Base-by-base conservation (phyloP, 73 alveolate species). In the Uronychia binucleata region DNA sequence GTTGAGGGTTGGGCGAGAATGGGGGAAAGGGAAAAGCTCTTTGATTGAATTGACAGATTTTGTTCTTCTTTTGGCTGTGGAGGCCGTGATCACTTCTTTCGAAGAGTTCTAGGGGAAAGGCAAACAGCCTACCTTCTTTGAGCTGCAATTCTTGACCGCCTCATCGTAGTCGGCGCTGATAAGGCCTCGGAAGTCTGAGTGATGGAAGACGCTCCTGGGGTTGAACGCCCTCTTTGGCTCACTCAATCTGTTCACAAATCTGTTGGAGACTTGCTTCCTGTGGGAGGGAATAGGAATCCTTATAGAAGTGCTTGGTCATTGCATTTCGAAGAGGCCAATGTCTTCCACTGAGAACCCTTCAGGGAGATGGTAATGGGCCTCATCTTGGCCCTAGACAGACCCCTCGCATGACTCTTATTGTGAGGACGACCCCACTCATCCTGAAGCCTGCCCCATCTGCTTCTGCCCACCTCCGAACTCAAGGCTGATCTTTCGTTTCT, bases 141-240 rank as follows among this genome's bases (percentile, higher is more conserved):
- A 32, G 75, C 59, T 60, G n/a, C 67, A 59, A 34, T 81, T 81
- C 14, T 31, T n/a, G 25, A 81, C 1, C 28, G 88, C 88, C 25
- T 81, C 88, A 58, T 81, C 81, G 34, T 81, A 57, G 34, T 81
- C 88, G 0, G 88, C 88, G 33, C 31, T 57, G 34, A 81, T 5
- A 57, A 81, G 74, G 0, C 88, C 88, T 60, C 88, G 74, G 75
- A 81, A 81, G 34, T 81, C 88, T 27, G 88, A 81, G 81, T 59
- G 74, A 28, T 34, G 60, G 28, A 79, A 79, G 28, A 31, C 13
- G 57, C 57, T 79, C 19, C 19, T 5, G 19, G 67, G 67, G 67
- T 11, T 46, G 67, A 46, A 46, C 19, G 5, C 67, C 19, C 19
- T 46, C 67, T 46, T 46, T 46, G 67, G n/a, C 19, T 46, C n/a